Percentiles rank a stretch among this genome's conserved stretches.
Conservation (phyloP, 1,284 basidiomycete genomes). For the Phlebopus sp. region DNA sequence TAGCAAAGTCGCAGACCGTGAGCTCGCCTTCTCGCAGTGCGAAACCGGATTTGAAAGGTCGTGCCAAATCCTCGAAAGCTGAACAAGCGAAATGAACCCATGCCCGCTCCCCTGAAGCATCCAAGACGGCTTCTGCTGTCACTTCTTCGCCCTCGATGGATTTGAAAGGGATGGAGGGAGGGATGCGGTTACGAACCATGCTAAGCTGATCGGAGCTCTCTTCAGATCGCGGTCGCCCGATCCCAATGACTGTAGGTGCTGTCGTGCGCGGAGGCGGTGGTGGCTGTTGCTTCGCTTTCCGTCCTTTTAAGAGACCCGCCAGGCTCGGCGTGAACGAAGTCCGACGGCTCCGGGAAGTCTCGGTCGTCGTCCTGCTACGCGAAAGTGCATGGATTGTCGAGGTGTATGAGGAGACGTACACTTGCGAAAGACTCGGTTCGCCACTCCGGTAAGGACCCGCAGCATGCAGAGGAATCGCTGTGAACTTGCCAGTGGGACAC, state of each 20-base stretch:
- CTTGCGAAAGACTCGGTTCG: conserved; percentile 22
- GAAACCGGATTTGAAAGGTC: conserved; percentile 29
- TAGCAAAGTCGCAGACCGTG: conserved; percentile 28
- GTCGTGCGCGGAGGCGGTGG: background rate
- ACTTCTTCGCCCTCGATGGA: conserved; percentile 23
- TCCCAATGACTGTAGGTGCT: conserved; percentile 15
- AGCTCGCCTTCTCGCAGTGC: conserved; percentile 21
- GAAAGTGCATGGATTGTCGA: conserved; percentile 35
- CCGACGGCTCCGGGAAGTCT: conserved; percentile 8
- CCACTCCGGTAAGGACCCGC: conserved; percentile 27
- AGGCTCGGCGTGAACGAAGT: conserved; percentile 13
- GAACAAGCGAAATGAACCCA: conserved; percentile 31
- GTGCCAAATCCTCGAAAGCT: conserved; percentile 5
- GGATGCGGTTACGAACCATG: conserved; percentile 20
- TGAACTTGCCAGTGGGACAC: conserved; percentile 38
- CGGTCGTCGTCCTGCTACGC: conserved; percentile 10
- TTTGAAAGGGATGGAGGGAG: conserved; percentile 18
- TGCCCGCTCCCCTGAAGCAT: conserved; percentile 17
- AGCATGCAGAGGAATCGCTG: conserved; percentile 40
- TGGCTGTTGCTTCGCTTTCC: conserved; percentile 11
- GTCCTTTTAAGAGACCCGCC: conserved; percentile 12
- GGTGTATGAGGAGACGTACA: conserved; percentile 39
- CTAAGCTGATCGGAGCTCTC: conserved; percentile 12
- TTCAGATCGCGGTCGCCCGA: conserved; percentile 15
- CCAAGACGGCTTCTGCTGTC: conserved; percentile 10